phyloP scores from a whole-genome alignment of 2,329 filamentous ascomycete genomes.

The Calonectria pseudoturangicola region DNA sequence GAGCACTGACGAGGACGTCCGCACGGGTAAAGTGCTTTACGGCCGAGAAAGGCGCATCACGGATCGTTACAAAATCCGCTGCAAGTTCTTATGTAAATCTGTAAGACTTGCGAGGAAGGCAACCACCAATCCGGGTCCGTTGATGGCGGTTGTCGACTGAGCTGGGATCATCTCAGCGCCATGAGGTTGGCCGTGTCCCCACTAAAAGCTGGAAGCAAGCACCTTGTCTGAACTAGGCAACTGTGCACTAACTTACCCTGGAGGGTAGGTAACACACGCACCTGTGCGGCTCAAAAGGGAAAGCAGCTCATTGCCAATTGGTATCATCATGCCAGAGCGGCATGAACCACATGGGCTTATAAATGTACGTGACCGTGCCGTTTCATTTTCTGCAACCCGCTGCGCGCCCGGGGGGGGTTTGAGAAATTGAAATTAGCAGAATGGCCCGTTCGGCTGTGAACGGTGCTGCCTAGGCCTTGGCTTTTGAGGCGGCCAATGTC shows the following conservation, averaged over 20 bases:
- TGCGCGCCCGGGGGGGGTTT: not conserved
- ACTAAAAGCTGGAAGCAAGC: conserved; percentile 2
- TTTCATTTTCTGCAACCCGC: not conserved
- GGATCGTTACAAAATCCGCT: not conserved
- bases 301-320: conserved; percentile 28
- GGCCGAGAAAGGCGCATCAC: not conserved
- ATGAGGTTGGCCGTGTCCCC: conserved; percentile 7
- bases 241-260: conserved; percentile 21
- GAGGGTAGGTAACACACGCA: not conserved
- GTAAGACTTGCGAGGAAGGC: not conserved
- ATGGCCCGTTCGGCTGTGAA: not conserved
- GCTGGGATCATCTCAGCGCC: conserved; percentile 15
- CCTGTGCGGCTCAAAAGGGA: conserved; percentile 17
- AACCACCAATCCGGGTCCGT: conserved; percentile 3
- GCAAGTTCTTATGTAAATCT: not conserved
- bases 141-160: conserved; percentile 18
- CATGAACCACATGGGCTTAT: conserved; percentile 13
- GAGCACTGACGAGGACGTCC: not conserved
- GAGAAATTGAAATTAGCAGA: not conserved
- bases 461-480: conserved; percentile 2
- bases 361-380: not conserved
- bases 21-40: conserved; percentile 15
- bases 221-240: conserved; percentile 25
- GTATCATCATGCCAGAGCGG: conserved; percentile 15
- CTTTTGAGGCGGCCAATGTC: not conserved